A percentile compares a stretch with the other conserved stretches of the same genome.
phyloP scores from a whole-genome alignment of 2,329 filamentous ascomycete genomes.

The Fusarium floridanum region DNA sequence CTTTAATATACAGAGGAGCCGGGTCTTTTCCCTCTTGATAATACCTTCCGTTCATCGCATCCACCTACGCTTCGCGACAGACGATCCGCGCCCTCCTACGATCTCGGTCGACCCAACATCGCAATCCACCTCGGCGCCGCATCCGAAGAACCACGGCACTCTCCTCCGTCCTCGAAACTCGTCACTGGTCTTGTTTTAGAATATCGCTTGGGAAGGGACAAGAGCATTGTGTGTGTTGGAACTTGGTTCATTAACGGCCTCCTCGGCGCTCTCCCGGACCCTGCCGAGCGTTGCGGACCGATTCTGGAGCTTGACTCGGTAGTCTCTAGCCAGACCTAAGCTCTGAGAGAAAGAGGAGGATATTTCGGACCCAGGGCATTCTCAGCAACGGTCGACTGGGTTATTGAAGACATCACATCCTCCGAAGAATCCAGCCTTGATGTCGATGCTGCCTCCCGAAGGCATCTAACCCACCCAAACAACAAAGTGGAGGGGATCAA shows the following conservation, averaged over 20 bases:
- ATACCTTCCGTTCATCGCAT: conserved; percentile 18
- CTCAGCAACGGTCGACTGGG: conserved; percentile 4
- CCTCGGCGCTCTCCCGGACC: neutral
- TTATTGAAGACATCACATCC: neutral
- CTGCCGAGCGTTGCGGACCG: conserved; percentile 3
- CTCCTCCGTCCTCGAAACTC: conserved; percentile 13
- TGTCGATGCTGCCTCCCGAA: conserved; percentile 25
- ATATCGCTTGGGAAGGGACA: conserved; percentile 6
- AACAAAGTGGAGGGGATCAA: conserved; percentile 33
- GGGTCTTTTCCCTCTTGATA: conserved; percentile 3
- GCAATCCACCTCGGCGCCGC: conserved; percentile 30
- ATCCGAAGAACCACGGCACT: conserved; percentile 19
- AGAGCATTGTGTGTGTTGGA: neutral
- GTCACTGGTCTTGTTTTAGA: conserved; percentile 10
- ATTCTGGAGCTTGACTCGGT: conserved; percentile 3
- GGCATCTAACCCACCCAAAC: conserved; percentile 12
- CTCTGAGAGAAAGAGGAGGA: conserved; percentile 16
- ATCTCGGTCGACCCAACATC: conserved; percentile 23
- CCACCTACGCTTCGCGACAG: conserved; percentile 5
- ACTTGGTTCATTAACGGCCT: neutral
- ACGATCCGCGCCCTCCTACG: conserved; percentile 29
- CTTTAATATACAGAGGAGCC: conserved; percentile 4
- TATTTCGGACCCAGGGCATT: neutral
- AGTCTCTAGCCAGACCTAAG: neutral
- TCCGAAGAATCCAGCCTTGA: conserved; percentile 9